Evolutionary conservation across 129 eudicot species (phyloP).

Genomic region (Dittrichia graveolens): DNA sequence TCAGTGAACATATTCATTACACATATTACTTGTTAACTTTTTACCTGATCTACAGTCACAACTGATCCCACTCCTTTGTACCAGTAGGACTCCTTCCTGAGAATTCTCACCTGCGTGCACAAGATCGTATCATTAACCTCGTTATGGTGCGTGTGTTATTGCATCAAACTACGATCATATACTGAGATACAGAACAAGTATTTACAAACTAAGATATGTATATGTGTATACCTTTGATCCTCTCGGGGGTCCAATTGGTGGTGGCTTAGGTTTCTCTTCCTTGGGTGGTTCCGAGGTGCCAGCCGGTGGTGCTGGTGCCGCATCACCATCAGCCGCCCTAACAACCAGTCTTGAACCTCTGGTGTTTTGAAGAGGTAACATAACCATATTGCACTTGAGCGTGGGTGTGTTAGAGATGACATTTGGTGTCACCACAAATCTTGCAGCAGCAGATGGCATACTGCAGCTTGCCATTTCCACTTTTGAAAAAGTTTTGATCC

Average conservation of each 20-base stretch:
- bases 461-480: constrained; percentile 46
- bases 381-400: constrained; percentile 30
- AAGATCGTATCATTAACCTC: constrained; percentile 10
- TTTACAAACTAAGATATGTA: neutral
- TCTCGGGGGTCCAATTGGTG: constrained; percentile 96
- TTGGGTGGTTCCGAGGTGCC: constrained; percentile 42
- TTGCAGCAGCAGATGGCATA: constrained; percentile 78
- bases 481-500: constrained; percentile 6
- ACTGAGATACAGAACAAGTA: neutral
- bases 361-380: constrained; percentile 47
- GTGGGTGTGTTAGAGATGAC: constrained; percentile 35
- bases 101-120: constrained; percentile 71
- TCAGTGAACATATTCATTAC: neutral
- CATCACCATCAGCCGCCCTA: constrained; percentile 55
- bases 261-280: constrained; percentile 65
- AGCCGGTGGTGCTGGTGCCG: constrained; percentile 48
- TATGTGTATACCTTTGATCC: constrained; percentile 66
- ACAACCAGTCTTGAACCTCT: constrained; percentile 65
- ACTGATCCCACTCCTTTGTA: constrained; percentile 94
- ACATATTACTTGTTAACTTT: neutral
- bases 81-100: constrained; percentile 98
- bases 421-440: constrained; percentile 61
- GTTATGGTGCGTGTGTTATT: neutral
- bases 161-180: constrained; percentile 7
- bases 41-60: constrained; percentile 94